phyloP scores from a whole-genome alignment of 164 flowering plant genomes.

The Liriodendron chinense region DNA sequence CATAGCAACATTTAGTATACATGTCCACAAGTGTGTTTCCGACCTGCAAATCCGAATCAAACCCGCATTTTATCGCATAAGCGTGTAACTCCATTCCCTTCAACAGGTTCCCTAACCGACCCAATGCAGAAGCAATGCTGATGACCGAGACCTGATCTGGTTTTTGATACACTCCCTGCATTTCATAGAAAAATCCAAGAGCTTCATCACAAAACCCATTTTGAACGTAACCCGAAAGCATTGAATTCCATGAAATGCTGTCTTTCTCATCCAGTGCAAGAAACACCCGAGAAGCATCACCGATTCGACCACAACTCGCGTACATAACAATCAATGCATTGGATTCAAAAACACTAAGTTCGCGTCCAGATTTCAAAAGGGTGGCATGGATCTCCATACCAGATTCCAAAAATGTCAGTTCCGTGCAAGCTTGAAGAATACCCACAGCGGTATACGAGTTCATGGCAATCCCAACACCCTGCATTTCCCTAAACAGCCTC shows the following conservation, averaged over 20 bases:
- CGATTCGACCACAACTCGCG: slow-evolving; percentile 45
- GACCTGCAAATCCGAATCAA: slow-evolving; percentile 53
- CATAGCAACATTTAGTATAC: slow-evolving; percentile 63
- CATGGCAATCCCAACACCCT: slow-evolving; percentile 27
- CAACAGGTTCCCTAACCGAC: slow-evolving; percentile 47
- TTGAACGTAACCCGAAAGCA: slow-evolving; percentile 70
- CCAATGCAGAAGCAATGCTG: slow-evolving; percentile 51
- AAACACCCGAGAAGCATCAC: slow-evolving; percentile 47
- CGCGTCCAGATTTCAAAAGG: slow-evolving; percentile 40
- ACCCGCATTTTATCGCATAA: slow-evolving; percentile 55
- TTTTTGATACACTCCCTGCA: slow-evolving; percentile 36
- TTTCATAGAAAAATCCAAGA: slow-evolving; percentile 39
- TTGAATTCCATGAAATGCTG: slow-evolving; percentile 73
- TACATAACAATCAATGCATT: slow-evolving; percentile 85
- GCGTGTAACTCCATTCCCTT: slow-evolving; percentile 78
- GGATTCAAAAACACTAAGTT: slow-evolving; percentile 47
- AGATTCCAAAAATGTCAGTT: slow-evolving; percentile 22
- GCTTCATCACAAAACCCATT: slow-evolving; percentile 60
- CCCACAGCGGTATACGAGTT: slow-evolving; percentile 65
- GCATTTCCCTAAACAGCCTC: slow-evolving; percentile 56
- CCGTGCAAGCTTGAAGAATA: slow-evolving; percentile 70
- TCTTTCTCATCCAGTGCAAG: slow-evolving; percentile 46
- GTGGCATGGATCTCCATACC: slow-evolving; percentile 81
- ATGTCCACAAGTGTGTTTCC: slow-evolving; percentile 77
- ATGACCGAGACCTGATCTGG: slow-evolving; percentile 61